These are phyloP conservation scores for Paracoccidioides brasiliensis DNA, from an alignment of 2,329 filamentous ascomycete genomes.

Conservation along the genomic window DNA sequence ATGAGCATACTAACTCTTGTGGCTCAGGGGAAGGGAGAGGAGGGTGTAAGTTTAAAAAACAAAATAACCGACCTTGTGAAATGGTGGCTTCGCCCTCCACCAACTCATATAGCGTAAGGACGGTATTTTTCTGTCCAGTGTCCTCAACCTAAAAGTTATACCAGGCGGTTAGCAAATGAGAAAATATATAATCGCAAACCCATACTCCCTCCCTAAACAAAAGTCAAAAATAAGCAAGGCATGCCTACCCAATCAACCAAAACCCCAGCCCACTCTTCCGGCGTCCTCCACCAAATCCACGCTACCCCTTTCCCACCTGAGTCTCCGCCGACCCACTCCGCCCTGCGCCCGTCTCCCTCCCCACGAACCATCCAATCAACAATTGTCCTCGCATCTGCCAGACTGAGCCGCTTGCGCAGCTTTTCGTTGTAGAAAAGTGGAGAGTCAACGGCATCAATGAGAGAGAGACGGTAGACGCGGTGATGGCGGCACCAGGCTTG, in stretches of 20 bases:
- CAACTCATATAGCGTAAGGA: conserved; percentile 87
- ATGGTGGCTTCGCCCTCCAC: conserved; percentile 69
- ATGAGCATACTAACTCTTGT: conserved; percentile 1
- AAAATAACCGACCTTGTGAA: conserved; percentile 44
- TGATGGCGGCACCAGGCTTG: conserved; percentile 71
- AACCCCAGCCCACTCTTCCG: conserved; percentile 77
- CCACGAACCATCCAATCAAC: conserved; percentile 43
- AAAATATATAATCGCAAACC: neutral
- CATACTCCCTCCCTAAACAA: neutral
- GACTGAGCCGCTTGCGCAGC: conserved; percentile 34
- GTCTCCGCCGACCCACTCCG: conserved; percentile 46
- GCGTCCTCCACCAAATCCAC: conserved; percentile 74
- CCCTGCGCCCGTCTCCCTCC: conserved; percentile 36
- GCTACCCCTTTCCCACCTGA: conserved; percentile 41
- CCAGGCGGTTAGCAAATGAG: neutral
- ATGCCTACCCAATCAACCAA: conserved; percentile 55
- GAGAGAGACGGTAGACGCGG: conserved; percentile 60
- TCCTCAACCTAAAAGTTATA: conserved; percentile 46
- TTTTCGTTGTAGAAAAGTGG: conserved; percentile 43
- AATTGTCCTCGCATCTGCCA: conserved; percentile 41
- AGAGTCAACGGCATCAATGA: conserved; percentile 48
- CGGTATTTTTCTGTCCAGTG: conserved; percentile 76
- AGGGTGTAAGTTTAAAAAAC: neutral
- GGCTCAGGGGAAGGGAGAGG: neutral
- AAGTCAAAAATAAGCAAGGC: conserved; percentile 2